Conservation (phyloP, 495 filamentous ascomycete genomes). For the Hyaloscypha bicolor region DNA sequence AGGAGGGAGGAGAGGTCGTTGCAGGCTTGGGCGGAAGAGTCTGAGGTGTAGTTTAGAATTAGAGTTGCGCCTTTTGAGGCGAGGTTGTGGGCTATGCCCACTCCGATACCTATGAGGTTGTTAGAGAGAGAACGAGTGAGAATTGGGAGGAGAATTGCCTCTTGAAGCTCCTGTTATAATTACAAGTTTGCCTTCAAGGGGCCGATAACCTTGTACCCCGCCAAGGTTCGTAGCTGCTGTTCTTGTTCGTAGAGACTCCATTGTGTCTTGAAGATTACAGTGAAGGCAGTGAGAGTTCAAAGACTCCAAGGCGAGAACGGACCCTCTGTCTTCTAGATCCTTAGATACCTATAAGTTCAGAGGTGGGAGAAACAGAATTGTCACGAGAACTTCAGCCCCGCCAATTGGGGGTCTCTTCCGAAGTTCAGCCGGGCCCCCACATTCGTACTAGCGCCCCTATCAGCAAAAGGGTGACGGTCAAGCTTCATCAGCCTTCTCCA, state of each 20-base stretch:
- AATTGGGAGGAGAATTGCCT: conserved; percentile 46
- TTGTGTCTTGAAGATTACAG: conserved; percentile 17
- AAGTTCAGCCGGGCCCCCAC: conserved; percentile 8
- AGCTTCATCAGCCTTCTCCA: neutral
- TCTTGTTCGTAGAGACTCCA: conserved; percentile 24
- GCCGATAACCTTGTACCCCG: conserved; percentile 25
- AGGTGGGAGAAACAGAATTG: conserved; percentile 13
- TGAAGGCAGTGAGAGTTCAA: neutral
- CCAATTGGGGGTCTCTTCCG: conserved; percentile 1
- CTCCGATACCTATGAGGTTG: conserved; percentile 72
- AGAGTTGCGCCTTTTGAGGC: conserved; percentile 72
- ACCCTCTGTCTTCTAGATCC: neutral
- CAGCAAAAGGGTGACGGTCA: conserved; percentile 5
- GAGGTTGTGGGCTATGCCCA: conserved; percentile 78
- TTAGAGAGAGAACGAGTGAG: conserved; percentile 11
- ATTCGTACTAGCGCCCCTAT: conserved; percentile 24
- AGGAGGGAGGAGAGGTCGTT: conserved; percentile 40
- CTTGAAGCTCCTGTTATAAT: conserved; percentile 79
- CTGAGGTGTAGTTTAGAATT: conserved; percentile 73
- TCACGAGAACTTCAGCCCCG: conserved; percentile 4
- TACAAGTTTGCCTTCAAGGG: conserved; percentile 68
- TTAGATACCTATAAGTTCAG: neutral
- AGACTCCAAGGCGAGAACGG: conserved; percentile 12
- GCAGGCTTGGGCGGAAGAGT: conserved; percentile 47
- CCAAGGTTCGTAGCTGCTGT: conserved; percentile 27